Conservation (phyloP, 2,329 filamentous ascomycete genomes). For the Aspergillus costaricaensis region DNA sequence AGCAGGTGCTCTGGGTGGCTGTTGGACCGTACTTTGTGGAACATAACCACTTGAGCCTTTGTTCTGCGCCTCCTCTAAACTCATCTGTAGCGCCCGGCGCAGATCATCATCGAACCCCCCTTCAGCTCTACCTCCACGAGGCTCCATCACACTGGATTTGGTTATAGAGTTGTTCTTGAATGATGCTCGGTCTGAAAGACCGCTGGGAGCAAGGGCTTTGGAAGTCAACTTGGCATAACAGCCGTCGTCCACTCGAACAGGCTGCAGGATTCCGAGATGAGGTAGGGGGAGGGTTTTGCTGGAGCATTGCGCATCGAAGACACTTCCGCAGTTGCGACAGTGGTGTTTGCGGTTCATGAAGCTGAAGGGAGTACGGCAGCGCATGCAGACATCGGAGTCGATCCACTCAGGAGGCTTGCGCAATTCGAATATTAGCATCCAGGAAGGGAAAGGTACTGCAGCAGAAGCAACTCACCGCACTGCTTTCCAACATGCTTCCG, state of each 20-base stretch:
- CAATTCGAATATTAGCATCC: slow-evolving; percentile 13
- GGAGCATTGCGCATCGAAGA: slow-evolving; percentile 94
- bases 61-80: slow-evolving; percentile 84
- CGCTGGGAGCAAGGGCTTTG: slow-evolving; percentile 55
- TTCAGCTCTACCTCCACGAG: slow-evolving; percentile 82
- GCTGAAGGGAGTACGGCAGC: slow-evolving; percentile 90
- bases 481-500: slow-evolving; percentile 98
- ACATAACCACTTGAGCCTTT: slow-evolving; percentile 71
- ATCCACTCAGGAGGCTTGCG: slow-evolving; percentile 89
- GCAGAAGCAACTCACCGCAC: slow-evolving; percentile 66
- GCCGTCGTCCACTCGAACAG: slow-evolving; percentile 93
- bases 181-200: slow-evolving; percentile 42
- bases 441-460: background rate
- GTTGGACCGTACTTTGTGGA: slow-evolving; percentile 58
- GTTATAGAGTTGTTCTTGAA: slow-evolving; percentile 54
- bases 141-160: slow-evolving; percentile 82
- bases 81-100: slow-evolving; percentile 93
- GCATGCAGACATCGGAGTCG: slow-evolving; percentile 98
- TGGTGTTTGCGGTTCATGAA: slow-evolving; percentile 99
- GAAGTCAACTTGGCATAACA: slow-evolving; percentile 88
- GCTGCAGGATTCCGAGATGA: slow-evolving; percentile 86
- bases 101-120: slow-evolving; percentile 93
- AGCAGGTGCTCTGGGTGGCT: slow-evolving; percentile 48
- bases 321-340: slow-evolving; percentile 95
- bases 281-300: slow-evolving; percentile 84